Evolutionary conservation across 2,329 filamentous ascomycete species (phyloP).

Genomic region (Aspergillus thermomutatus): DNA sequence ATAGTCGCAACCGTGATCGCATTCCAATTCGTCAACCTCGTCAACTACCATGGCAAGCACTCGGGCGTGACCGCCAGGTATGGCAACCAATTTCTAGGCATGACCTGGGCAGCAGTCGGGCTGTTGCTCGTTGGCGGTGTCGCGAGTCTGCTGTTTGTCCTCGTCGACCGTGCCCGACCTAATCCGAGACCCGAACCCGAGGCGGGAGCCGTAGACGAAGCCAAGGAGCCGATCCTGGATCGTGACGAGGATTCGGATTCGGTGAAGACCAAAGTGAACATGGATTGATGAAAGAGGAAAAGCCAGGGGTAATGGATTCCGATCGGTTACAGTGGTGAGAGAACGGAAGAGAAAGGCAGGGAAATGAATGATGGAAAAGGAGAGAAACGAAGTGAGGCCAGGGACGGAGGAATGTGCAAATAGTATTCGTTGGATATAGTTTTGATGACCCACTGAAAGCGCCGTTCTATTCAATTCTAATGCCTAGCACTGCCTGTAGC

Average conservation of each 20-base stretch:
- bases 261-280: background rate
- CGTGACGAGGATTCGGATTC: constrained; percentile 4
- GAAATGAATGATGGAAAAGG: background rate
- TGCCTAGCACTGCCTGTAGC: background rate
- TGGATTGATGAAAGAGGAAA: background rate
- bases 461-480: background rate
- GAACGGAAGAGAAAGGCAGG: background rate
- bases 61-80: constrained; percentile 49
- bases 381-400: background rate
- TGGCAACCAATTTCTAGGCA: constrained; percentile 54
- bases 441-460: background rate
- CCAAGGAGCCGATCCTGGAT: constrained; percentile 1
- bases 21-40: constrained; percentile 50
- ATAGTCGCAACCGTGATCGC: constrained; percentile 67
- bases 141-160: constrained; percentile 27
- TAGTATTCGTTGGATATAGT: background rate
- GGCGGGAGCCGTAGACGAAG: constrained; percentile 3
- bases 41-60: constrained; percentile 52
- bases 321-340: background rate
- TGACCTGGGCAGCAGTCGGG: constrained; percentile 58
- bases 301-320: background rate
- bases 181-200: constrained; percentile 1
- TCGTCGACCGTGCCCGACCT: constrained; percentile 15
- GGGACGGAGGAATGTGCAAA: background rate
- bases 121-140: constrained; percentile 29